Conservation (phyloP, 2,329 filamentous ascomycete species). For the Paracoccidioides lutzii region DNA sequence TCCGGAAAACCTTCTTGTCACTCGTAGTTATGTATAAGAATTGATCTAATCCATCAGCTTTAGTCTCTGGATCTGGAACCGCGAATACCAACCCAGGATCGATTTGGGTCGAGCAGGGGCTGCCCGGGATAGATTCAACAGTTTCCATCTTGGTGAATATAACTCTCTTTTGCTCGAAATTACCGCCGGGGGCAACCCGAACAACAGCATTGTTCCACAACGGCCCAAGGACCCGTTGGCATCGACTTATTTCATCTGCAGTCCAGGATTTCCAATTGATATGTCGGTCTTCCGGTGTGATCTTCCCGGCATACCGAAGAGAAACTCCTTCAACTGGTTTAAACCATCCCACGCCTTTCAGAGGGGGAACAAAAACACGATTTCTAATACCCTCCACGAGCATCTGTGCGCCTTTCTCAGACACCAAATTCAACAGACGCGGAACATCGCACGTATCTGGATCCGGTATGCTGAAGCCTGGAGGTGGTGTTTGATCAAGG, state of each 20-base stretch:
- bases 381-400: slow-evolving; percentile 53
- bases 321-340: slow-evolving; percentile 18
- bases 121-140: neutral
- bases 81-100: neutral
- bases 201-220: slow-evolving; percentile 46
- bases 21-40: slow-evolving; percentile 26
- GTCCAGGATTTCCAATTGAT: slow-evolving; percentile 48
- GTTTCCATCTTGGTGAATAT: slow-evolving; percentile 17
- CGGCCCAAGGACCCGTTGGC: slow-evolving; percentile 48
- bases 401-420: slow-evolving; percentile 54
- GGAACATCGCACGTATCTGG: slow-evolving; percentile 39
- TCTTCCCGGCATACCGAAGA: slow-evolving; percentile 55
- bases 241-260: slow-evolving; percentile 42
- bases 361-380: slow-evolving; percentile 52
- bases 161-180: slow-evolving; percentile 22
- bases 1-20: slow-evolving; percentile 24
- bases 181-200: slow-evolving; percentile 2
- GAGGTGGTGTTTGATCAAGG: slow-evolving; percentile 53
- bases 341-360: slow-evolving; percentile 25
- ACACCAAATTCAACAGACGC: slow-evolving; percentile 43
- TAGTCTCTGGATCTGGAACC: slow-evolving; percentile 6
- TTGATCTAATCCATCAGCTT: slow-evolving; percentile 1
- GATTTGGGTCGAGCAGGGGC: slow-evolving; percentile 13
- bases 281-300: slow-evolving; percentile 50
- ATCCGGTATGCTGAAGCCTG: slow-evolving; percentile 38